Evolutionary conservation across 257 asterid species (phyloP).

Genomic region (Eustoma russellianum): DNA sequence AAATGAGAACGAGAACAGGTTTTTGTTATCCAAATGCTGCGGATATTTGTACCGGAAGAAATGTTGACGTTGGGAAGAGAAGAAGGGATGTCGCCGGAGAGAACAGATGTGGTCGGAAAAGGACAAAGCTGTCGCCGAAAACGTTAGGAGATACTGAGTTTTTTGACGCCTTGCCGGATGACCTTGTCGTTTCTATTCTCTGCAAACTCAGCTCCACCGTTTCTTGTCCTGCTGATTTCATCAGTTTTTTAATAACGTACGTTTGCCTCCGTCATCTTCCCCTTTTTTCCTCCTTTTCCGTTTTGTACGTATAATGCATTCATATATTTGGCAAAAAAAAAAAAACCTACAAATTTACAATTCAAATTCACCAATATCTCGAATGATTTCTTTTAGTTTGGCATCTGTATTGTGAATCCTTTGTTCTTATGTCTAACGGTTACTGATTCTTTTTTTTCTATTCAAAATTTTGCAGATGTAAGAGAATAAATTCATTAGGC

Average conservation of each 20-base stretch:
- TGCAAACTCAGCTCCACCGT: too few species aligned
- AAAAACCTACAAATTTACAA: background rate
- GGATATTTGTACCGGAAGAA: constrained; percentile 10
- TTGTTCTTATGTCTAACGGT: too few species aligned
- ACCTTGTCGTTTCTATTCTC: too few species aligned
- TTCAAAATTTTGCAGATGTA: constrained; percentile 48
- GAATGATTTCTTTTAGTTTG: background rate
- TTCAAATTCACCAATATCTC: background rate
- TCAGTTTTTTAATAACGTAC: constrained; percentile 58
- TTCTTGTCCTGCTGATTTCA: constrained; percentile 52
- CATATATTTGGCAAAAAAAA: too few species aligned
- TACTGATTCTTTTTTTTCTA: background rate
- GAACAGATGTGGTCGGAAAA: constrained; percentile 22
- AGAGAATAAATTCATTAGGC: constrained; percentile 53
- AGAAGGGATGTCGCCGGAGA: constrained; percentile 20
- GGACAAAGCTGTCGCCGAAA: constrained; percentile 18
- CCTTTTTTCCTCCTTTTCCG: background rate
- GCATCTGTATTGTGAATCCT: background rate
- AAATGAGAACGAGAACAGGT: constrained; percentile 55
- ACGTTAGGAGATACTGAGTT: too few species aligned
- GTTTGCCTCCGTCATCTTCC: background rate
- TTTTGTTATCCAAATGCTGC: constrained; percentile 35
- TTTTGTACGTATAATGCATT: background rate
- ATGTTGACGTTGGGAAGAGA: constrained; percentile 11
- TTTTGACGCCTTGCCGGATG: too few species aligned